A percentile compares a stretch with the other conserved stretches of the same genome.
Conservation (phyloP, 2,329 filamentous ascomycete genomes). For the Pseudohalonectria lignicola region DNA sequence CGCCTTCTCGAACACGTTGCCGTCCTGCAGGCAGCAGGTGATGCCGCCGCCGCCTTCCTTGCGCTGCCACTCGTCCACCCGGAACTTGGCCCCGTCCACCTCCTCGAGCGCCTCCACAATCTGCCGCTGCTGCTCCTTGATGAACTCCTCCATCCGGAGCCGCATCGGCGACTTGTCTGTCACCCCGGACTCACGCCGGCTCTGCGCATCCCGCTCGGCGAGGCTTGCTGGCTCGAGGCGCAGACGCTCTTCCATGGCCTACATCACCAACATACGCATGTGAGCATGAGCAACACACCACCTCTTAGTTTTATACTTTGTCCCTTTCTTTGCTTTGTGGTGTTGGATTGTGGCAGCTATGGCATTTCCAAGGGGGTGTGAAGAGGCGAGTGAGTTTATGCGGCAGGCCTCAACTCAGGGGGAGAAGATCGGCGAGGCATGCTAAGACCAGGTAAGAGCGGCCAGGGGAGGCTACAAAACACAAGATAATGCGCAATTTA, state of each 20-base stretch:
- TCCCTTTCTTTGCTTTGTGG: too few relatives aligned
- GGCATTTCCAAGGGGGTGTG: too few relatives aligned
- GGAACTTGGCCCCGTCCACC: constrained; percentile 75
- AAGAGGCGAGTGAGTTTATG: too few relatives aligned
- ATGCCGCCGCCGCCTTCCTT: constrained; percentile 86
- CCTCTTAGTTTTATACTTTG: too few relatives aligned
- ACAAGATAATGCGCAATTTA: too few relatives aligned
- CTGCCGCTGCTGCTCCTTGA: constrained; percentile 81
- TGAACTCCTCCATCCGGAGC: constrained; percentile 92
- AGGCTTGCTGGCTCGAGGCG: constrained; percentile 57
- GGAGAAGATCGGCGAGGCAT: too few relatives aligned
- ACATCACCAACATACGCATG: constrained; percentile 7
- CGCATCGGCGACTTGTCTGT: constrained; percentile 83
- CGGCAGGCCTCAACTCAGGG: too few relatives aligned
- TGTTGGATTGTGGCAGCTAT: too few relatives aligned
- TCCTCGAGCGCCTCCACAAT: constrained; percentile 77
- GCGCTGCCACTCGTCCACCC: constrained; percentile 75
- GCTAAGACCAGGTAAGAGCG: too few relatives aligned
- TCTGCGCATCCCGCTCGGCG: constrained; percentile 72
- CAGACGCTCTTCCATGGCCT: constrained; percentile 30
- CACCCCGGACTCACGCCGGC: constrained; percentile 68
- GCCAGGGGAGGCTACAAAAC: too few relatives aligned
- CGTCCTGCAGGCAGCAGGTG: constrained; percentile 89
- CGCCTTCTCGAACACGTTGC: constrained; percentile 95
- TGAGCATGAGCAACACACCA: constrained; percentile 4